Evolutionary conservation across 306 rosid species (phyloP).

Genomic region (Delonix regia): DNA sequence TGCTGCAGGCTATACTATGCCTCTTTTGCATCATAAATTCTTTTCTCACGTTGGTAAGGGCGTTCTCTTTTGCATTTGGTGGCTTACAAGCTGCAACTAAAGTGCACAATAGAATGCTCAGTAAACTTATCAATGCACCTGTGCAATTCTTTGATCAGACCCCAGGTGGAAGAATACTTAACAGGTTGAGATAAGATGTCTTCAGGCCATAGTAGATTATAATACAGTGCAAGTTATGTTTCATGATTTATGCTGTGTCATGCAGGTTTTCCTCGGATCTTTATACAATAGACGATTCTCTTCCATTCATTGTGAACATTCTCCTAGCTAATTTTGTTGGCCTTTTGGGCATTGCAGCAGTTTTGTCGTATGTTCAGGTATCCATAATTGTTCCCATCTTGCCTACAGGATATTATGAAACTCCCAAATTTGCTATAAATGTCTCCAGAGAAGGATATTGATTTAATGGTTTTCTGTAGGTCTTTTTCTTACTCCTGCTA

Average conservation of each 20-base stretch:
- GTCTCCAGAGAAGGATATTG: conserved; percentile 23
- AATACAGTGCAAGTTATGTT: conserved; percentile 24
- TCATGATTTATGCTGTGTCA: conserved; percentile 30
- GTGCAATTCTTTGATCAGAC: conserved; percentile 86
- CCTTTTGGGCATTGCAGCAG: conserved; percentile 81
- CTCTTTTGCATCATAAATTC: conserved; percentile 83
- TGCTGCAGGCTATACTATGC: conserved; percentile 73
- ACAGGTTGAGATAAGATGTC: conserved; percentile 63
- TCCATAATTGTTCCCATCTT: conserved; percentile 27
- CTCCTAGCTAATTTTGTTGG: conserved; percentile 94
- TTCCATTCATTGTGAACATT: conserved; percentile 93
- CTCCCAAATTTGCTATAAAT: conserved; percentile 17
- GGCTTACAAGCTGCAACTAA: conserved; percentile 88
- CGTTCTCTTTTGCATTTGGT: conserved; percentile 95
- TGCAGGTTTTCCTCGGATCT: conserved; percentile 96
- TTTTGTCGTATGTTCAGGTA: conserved; percentile 91
- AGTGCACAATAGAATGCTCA: conserved; percentile 76
- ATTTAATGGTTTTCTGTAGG: conserved; percentile 53
- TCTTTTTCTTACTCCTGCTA: conserved; percentile 79
- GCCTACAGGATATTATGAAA: neutral
- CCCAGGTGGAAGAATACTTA: conserved; percentile 88
- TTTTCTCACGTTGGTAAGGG: conserved; percentile 85
- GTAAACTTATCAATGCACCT: conserved; percentile 79
- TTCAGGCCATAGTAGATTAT: conserved; percentile 33
- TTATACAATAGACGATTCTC: conserved; percentile 93